phyloP scores from a whole-genome alignment of 78 protist species.

The Emiliania huxleyi region DNA sequence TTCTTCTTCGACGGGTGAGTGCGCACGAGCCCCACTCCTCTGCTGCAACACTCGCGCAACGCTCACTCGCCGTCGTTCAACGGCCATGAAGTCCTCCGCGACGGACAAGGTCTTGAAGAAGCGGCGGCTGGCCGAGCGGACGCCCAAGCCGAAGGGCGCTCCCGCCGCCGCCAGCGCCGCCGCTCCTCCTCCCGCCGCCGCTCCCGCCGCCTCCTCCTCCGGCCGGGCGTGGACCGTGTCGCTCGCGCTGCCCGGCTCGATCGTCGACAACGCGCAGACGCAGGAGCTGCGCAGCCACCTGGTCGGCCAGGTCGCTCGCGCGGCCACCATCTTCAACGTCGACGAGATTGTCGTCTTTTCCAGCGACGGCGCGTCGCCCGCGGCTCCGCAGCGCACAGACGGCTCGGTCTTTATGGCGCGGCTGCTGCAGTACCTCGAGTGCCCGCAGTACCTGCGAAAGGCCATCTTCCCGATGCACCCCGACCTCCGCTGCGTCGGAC shows the following conservation, averaged over 20 bases:
- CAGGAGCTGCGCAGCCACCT: slow-evolving; percentile 58
- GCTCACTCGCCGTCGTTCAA: too few relatives aligned
- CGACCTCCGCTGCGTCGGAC: slow-evolving; percentile 39
- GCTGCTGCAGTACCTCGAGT: slow-evolving; percentile 60
- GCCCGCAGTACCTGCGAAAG: slow-evolving; percentile 68
- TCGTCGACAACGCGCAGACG: slow-evolving; percentile 68
- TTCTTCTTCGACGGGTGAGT: too few relatives aligned
- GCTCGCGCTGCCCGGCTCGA: slow-evolving; percentile 71
- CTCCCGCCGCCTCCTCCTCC: background rate
- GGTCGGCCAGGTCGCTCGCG: slow-evolving; percentile 68
- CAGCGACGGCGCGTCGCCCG: background rate
- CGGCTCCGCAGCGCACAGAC: background rate
- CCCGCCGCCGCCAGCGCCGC: too few relatives aligned
- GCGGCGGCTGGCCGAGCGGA: background rate
- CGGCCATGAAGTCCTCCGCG: too few relatives aligned
- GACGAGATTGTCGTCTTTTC: slow-evolving; percentile 46
- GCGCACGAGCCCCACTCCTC: too few relatives aligned
- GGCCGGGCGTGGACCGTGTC: slow-evolving; percentile 45
- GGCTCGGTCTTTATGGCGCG: slow-evolving; percentile 51
- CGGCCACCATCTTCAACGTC: slow-evolving; percentile 56
- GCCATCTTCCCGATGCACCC: slow-evolving; percentile 18
- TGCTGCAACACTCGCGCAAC: too few relatives aligned
- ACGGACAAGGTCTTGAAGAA: too few relatives aligned
- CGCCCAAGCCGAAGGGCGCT: background rate
- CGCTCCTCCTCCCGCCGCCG: background rate